These are phyloP conservation scores for Pseudophaeomoniella oleicola DNA, from an alignment of 2,329 filamentous ascomycete genomes.

Conservation along the genomic window DNA sequence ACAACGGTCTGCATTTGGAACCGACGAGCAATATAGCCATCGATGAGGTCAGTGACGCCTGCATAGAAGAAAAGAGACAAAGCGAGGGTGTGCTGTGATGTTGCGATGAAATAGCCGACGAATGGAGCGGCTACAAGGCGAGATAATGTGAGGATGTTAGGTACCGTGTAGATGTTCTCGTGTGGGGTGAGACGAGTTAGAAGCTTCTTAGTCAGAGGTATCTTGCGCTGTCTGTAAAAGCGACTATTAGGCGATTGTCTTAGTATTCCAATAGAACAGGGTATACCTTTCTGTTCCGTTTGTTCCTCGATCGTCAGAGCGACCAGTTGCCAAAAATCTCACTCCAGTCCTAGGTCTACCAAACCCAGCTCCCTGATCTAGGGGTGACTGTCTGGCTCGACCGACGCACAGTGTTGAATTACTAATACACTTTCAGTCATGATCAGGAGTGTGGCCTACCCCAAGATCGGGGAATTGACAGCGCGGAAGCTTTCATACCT, in stretches of 20 bases:
- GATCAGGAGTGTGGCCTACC: too few relatives aligned
- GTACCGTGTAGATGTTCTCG: slow-evolving; percentile 95
- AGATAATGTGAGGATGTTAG: slow-evolving; percentile 81
- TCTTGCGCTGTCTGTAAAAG: background rate
- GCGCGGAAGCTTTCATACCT: too few relatives aligned
- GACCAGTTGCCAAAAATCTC: background rate
- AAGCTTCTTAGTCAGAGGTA: background rate
- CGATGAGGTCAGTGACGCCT: slow-evolving; percentile 77
- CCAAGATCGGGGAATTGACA: too few relatives aligned
- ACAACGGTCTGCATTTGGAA: slow-evolving; percentile 89
- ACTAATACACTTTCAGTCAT: too few relatives aligned
- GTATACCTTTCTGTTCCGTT: background rate
- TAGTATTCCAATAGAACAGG: too few relatives aligned
- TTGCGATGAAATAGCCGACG: slow-evolving; percentile 73
- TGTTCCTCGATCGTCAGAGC: background rate
- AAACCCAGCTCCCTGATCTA: too few relatives aligned
- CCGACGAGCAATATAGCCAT: slow-evolving; percentile 81
- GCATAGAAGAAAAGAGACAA: slow-evolving; percentile 84
- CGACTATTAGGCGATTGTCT: background rate
- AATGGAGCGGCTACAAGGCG: slow-evolving; percentile 70
- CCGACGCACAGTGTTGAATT: too few relatives aligned
- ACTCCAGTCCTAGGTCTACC: too few relatives aligned
- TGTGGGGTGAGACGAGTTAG: slow-evolving; percentile 22
- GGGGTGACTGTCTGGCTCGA: too few relatives aligned
- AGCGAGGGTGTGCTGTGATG: slow-evolving; percentile 60